These are phyloP conservation scores for Kwoniella dendrophila DNA, from an alignment of 768 basidiomycete genomes.

Conservation along the genomic window DNA sequence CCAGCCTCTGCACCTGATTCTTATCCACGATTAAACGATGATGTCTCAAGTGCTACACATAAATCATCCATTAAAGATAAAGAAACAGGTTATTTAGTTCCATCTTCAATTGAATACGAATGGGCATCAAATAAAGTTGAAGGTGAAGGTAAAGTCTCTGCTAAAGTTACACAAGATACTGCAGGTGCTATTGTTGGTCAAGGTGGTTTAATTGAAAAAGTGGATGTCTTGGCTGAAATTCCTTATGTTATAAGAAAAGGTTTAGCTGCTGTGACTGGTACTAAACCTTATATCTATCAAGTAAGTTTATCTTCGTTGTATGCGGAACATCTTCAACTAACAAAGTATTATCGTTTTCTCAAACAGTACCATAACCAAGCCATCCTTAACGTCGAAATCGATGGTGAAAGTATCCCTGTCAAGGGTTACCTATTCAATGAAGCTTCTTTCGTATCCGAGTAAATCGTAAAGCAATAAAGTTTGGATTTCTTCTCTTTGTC, in stretches of 20 bases:
- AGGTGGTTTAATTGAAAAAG: constrained; percentile 58
- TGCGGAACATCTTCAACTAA: background rate
- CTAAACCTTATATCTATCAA: constrained; percentile 93
- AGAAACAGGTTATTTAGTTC: constrained; percentile 79
- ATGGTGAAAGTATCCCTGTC: constrained; percentile 58
- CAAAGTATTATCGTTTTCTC: background rate
- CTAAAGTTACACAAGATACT: constrained; percentile 63
- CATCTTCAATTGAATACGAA: constrained; percentile 68
- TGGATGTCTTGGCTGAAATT: constrained; percentile 92
- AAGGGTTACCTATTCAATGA: constrained; percentile 81
- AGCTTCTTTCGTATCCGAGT: constrained; percentile 78
- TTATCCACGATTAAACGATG: constrained; percentile 27
- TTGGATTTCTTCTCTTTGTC: too few species aligned
- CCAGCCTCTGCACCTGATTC: constrained; percentile 13
- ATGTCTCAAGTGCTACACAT: constrained; percentile 57
- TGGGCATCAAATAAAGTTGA: constrained; percentile 74
- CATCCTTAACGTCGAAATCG: constrained; percentile 61
- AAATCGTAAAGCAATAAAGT: too few species aligned
- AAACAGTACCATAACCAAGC: constrained; percentile 65
- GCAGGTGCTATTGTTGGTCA: constrained; percentile 61
- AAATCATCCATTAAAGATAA: constrained; percentile 66
- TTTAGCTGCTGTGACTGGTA: constrained; percentile 88
- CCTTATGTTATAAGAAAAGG: constrained; percentile 89
- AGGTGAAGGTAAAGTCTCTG: constrained; percentile 37
- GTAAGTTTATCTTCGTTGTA: constrained; percentile 58